Evolutionary conservation across 768 basidiomycete species (phyloP).

Genomic region (Suillus subaureus): DNA sequence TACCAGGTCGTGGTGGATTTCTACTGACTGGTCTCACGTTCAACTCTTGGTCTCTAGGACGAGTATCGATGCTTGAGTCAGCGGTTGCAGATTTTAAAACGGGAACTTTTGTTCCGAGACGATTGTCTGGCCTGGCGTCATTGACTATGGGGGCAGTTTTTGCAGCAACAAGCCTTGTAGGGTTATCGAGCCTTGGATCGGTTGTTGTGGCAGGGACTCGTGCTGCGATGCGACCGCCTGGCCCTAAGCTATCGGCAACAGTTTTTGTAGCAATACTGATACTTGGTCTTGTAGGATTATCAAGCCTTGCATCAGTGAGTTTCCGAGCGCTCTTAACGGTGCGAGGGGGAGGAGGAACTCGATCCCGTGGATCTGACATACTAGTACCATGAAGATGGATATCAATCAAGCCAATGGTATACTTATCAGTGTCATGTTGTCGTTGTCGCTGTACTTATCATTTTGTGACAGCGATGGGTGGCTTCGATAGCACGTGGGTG

Average conservation of each 20-base stretch:
- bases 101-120: not conserved
- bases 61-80: not conserved
- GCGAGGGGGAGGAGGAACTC: not conserved
- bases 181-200: no score
- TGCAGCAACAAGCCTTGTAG: not conserved
- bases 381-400: not conserved
- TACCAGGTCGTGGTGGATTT: not conserved
- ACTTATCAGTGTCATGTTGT: not conserved
- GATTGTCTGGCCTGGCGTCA: not conserved
- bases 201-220: no score
- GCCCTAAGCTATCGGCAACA: no score
- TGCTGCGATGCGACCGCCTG: not conserved
- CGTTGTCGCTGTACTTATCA: not conserved
- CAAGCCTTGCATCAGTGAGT: not conserved
- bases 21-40: not conserved
- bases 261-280: not conserved
- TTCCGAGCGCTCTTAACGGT: conserved; percentile 1
- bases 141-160: not conserved
- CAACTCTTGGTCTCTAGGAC: not conserved
- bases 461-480: not conserved
- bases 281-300: not conserved
- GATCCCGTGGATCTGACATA: conserved; percentile 1
- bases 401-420: not conserved
- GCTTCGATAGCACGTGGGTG: not conserved
- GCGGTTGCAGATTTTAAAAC: not conserved